Evolutionary conservation across 345 rosid genomes (phyloP).

Genomic region (Jatropha curcas): DNA sequence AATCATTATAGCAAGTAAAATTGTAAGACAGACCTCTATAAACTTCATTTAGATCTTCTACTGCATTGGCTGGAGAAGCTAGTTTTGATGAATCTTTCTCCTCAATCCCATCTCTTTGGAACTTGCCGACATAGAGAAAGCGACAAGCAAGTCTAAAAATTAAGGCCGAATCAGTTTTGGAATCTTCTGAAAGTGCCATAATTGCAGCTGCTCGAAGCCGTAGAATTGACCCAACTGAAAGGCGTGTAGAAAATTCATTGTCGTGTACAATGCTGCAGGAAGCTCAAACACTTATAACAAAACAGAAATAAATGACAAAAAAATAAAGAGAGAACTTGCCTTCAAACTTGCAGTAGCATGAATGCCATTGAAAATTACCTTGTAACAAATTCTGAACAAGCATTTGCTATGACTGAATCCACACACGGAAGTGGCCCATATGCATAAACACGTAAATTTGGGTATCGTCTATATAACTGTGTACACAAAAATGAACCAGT

Average conservation of each 20-base stretch:
- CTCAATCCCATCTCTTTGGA: constrained; percentile 22
- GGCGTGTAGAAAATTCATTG: constrained; percentile 88
- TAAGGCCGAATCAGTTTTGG: constrained; percentile 58
- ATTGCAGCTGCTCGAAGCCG: constrained; percentile 85
- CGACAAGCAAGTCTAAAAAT: constrained; percentile 69
- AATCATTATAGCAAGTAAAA: too few relatives aligned
- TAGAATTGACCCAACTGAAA: constrained; percentile 81
- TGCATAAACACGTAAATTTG: constrained; percentile 69
- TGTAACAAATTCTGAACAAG: constrained; percentile 80
- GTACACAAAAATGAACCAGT: constrained; percentile 2
- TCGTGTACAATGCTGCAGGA: constrained; percentile 74
- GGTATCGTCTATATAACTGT: constrained; percentile 63
- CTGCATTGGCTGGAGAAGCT: constrained; percentile 16
- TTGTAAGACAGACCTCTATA: constrained; percentile 23
- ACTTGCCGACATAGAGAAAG: constrained; percentile 51
- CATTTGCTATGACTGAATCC: constrained; percentile 67
- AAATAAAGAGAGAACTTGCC: constrained; percentile 5
- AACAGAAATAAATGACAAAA: constrained; percentile 2
- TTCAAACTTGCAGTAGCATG: constrained; percentile 16
- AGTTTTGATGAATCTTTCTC: constrained; percentile 16
- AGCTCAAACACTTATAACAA: constrained; percentile 29
- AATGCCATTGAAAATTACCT: constrained; percentile 48
- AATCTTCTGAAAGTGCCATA: constrained; percentile 67
- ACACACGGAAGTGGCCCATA: constrained; percentile 90
- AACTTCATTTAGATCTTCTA: constrained; percentile 21